Evolutionary conservation across 129 eudicot species (phyloP).

Genomic region (Escallonia rubra): DNA sequence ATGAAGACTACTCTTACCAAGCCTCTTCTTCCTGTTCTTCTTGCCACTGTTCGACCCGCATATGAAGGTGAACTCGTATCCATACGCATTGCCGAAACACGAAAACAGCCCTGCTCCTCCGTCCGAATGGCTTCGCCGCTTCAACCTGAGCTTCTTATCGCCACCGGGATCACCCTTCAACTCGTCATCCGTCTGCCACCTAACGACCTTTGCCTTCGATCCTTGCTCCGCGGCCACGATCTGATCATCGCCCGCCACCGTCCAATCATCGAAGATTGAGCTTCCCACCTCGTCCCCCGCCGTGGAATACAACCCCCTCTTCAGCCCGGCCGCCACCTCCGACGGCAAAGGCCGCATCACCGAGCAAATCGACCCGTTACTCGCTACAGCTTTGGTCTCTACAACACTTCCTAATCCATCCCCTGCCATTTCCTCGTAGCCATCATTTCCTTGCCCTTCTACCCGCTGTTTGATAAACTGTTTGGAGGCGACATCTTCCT

Average conservation of each 20-base stretch:
- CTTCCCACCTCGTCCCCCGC: constrained; percentile 19
- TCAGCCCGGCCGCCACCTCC: constrained; percentile 23
- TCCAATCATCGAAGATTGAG: constrained; percentile 25
- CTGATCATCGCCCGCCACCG: not conserved
- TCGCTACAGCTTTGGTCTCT: not conserved
- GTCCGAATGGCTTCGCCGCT: not conserved
- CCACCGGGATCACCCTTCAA: too few relatives aligned
- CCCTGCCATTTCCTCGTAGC: too few relatives aligned
- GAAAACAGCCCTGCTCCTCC: not conserved
- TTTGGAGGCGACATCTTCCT: not conserved
- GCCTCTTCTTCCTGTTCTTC: constrained; percentile 13
- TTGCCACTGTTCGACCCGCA: constrained; percentile 18
- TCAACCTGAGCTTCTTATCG: not conserved
- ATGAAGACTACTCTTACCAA: not conserved
- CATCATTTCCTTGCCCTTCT: too few relatives aligned
- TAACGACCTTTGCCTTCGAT: too few relatives aligned
- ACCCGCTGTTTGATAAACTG: too few relatives aligned
- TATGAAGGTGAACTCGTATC: constrained; percentile 20
- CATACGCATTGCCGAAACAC: constrained; percentile 36
- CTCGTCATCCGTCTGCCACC: constrained; percentile 11
- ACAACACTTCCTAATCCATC: too few relatives aligned
- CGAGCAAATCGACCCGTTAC: constrained; percentile 8
- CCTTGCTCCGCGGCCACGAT: not conserved
- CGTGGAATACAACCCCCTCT: constrained; percentile 13
- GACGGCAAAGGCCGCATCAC: constrained; percentile 30